These are phyloP conservation scores for Yamadazyma sp. DNA, from an alignment of 805 yeast genomes.

Conservation along the genomic window DNA sequence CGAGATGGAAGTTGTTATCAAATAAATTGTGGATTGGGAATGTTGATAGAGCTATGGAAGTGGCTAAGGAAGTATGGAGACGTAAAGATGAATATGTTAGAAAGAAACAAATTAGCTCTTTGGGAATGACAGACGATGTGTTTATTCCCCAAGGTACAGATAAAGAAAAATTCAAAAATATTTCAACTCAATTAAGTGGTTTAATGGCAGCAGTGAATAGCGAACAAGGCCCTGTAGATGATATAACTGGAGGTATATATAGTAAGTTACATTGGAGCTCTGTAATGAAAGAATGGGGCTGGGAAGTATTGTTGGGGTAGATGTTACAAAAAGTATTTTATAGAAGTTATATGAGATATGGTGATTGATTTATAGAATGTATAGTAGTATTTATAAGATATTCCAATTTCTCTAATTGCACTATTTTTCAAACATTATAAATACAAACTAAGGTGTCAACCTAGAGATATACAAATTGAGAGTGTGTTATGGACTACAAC, in stretches of 20 bases:
- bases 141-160: slow-evolving; percentile 16
- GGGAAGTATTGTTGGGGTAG: slow-evolving; percentile 64
- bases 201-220: slow-evolving; percentile 39
- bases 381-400: background rate
- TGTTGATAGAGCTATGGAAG: slow-evolving; percentile 62
- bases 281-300: slow-evolving; percentile 73
- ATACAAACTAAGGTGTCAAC: too few species aligned
- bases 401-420: background rate
- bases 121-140: slow-evolving; percentile 12
- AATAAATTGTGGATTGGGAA: slow-evolving; percentile 64
- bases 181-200: slow-evolving; percentile 35
- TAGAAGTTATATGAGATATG: background rate
- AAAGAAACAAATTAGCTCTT: slow-evolving; percentile 18
- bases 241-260: slow-evolving; percentile 37
- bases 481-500: too few species aligned
- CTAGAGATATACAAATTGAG: too few species aligned
- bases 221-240: slow-evolving; percentile 28
- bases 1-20: slow-evolving; percentile 54
- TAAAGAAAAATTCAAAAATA: slow-evolving; percentile 19
- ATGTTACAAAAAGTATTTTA: too few species aligned
- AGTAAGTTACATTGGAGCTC: slow-evolving; percentile 64
- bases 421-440: background rate
- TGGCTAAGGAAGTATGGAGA: slow-evolving; percentile 70
- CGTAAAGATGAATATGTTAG: slow-evolving; percentile 47
- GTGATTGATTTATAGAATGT: too few species aligned